Conservation (phyloP, 768 basidiomycete genomes). For the Russula emetica region DNA sequence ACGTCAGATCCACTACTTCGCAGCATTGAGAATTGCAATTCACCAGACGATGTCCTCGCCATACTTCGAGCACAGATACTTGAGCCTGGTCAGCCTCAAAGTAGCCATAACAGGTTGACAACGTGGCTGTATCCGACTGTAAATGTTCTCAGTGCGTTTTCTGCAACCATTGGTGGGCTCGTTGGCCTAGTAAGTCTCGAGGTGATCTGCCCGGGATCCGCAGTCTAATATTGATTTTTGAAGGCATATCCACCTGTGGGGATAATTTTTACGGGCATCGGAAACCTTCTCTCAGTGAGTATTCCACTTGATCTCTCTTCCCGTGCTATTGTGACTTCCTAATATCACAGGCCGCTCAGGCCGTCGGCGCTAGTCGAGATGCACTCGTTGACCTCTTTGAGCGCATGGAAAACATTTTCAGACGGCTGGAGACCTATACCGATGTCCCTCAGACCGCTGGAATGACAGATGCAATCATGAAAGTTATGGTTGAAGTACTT, state of each 20-base stretch:
- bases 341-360: neutral
- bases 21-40: neutral
- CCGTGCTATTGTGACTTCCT: neutral
- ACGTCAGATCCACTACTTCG: neutral
- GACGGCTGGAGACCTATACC: neutral
- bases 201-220: neutral
- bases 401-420: neutral
- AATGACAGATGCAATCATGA: neutral
- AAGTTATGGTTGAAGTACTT: neutral
- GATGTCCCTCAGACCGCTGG: neutral
- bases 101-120: neutral
- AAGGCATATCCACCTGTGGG: neutral
- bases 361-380: neutral
- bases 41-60: neutral
- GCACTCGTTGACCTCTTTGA: neutral
- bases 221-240: neutral
- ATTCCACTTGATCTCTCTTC: neutral
- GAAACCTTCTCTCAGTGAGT: neutral
- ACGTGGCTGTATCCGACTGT: neutral
- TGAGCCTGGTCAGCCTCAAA: neutral
- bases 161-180: neutral
- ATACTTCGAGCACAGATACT: neutral
- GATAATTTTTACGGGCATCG: neutral
- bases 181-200: neutral
- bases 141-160: neutral